A percentile compares a stretch with the other conserved stretches of the same genome.
Evolutionary conservation across 1,139 yeast species (phyloP).

Genomic region (Nakaseomyces sp.): DNA sequence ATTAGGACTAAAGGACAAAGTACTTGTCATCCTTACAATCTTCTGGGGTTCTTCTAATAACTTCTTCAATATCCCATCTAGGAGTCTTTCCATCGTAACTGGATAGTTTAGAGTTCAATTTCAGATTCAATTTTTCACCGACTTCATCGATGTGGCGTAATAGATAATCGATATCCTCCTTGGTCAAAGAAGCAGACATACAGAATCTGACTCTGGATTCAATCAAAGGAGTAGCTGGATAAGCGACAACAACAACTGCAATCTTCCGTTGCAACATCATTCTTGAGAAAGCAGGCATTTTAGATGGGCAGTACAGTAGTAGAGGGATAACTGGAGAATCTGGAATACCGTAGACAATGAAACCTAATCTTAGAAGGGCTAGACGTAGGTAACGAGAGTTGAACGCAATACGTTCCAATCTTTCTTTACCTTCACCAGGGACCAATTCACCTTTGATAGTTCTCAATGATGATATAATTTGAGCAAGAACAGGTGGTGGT

Average conservation of each 20-base stretch:
- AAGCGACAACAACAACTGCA: conserved; percentile 94
- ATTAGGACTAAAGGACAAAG: conserved; percentile 23
- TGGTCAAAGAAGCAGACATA: conserved; percentile 84
- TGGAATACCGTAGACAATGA: conserved; percentile 88
- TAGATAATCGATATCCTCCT: conserved; percentile 82
- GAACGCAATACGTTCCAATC: conserved; percentile 88
- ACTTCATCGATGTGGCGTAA: conserved; percentile 64
- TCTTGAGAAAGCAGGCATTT: conserved; percentile 89
- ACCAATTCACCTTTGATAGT: conserved; percentile 72
- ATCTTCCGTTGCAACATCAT: conserved; percentile 68
- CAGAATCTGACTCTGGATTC: conserved; percentile 89
- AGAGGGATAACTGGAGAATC: conserved; percentile 95
- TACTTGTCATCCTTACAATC: conserved; percentile 49
- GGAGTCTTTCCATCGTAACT: conserved; percentile 62
- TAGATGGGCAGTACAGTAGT: conserved; percentile 78
- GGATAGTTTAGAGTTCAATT: conserved; percentile 68
- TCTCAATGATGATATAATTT: conserved; percentile 70
- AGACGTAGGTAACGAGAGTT: conserved; percentile 86
- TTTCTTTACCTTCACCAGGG: conserved; percentile 90
- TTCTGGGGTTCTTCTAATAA: conserved; percentile 59
- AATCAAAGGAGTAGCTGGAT: conserved; percentile 93
- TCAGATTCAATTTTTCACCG: conserved; percentile 70
- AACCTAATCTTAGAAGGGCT: conserved; percentile 86
- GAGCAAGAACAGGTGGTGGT: conserved; percentile 85
- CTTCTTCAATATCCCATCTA: conserved; percentile 72